Evolutionary conservation across 345 rosid genomes (phyloP).

Genomic region (Hibiscus syriacus): DNA sequence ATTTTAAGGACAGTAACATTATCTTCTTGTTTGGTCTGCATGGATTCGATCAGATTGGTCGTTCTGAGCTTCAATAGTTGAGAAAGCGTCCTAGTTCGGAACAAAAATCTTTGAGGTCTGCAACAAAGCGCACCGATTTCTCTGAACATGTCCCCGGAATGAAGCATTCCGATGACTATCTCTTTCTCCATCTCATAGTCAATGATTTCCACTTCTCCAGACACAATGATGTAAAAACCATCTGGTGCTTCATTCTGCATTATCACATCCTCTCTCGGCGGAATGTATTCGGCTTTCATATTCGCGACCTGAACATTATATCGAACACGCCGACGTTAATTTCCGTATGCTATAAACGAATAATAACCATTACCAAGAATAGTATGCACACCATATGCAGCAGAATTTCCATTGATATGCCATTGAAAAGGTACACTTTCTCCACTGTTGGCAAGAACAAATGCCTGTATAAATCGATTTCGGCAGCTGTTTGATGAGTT

Average conservation of each 20-base stretch:
- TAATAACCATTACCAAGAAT: background rate
- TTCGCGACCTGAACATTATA: constrained; percentile 45
- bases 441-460: constrained; percentile 67
- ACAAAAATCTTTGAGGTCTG: constrained; percentile 63
- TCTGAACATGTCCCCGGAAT: constrained; percentile 71
- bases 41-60: constrained; percentile 48
- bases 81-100: constrained; percentile 66
- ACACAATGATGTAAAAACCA: constrained; percentile 76
- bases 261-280: constrained; percentile 86
- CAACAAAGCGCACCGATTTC: constrained; percentile 83
- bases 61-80: constrained; percentile 73
- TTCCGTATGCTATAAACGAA: background rate
- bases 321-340: background rate
- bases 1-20: constrained; percentile 54
- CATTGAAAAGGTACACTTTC: constrained; percentile 68
- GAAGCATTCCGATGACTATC: constrained; percentile 42
- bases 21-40: constrained; percentile 62
- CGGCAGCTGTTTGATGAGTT: constrained; percentile 75
- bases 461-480: constrained; percentile 81
- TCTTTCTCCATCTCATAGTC: constrained; percentile 56
- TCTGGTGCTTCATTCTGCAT: constrained; percentile 86
- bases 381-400: constrained; percentile 44
- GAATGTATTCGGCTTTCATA: constrained; percentile 89
- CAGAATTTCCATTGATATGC: constrained; percentile 53
- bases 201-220: constrained; percentile 73